These are phyloP conservation scores for Eucalyptus sideroxylon DNA, from an alignment of 345 rosid species.

Conservation along the genomic window DNA sequence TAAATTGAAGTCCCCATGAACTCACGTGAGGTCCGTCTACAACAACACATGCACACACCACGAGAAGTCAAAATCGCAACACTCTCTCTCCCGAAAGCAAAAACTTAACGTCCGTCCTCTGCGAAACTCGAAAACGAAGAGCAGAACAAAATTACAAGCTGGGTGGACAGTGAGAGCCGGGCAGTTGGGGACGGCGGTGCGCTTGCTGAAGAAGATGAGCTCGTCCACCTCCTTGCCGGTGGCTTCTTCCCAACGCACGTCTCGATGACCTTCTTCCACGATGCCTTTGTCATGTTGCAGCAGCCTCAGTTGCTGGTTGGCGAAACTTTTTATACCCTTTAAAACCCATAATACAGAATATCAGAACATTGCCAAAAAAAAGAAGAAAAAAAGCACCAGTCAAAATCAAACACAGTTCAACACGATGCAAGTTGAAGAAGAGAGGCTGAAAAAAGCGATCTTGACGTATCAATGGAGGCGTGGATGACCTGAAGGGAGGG, in stretches of 20 bases:
- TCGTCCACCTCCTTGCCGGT: slow-evolving; percentile 72
- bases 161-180: slow-evolving; percentile 90
- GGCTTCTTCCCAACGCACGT: slow-evolving; percentile 73
- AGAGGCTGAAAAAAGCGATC: background rate
- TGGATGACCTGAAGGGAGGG: slow-evolving; percentile 32
- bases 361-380: background rate
- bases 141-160: slow-evolving; percentile 22
- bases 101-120: background rate
- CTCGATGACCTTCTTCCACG: slow-evolving; percentile 61
- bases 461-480: background rate
- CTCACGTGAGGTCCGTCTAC: slow-evolving; percentile 62
- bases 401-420: background rate
- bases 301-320: slow-evolving; percentile 41
- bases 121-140: background rate
- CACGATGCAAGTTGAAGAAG: background rate
- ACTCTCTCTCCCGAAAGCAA: background rate
- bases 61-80: background rate
- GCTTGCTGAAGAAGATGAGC: slow-evolving; percentile 81
- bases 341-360: background rate
- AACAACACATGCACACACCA: background rate
- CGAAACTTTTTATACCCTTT: slow-evolving; percentile 48
- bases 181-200: slow-evolving; percentile 75
- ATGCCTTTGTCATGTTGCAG: slow-evolving; percentile 54
- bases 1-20: background rate
- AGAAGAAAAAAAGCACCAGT: background rate